Conservation (phyloP, 176 grass and related monocot genomes). For the Chloris gayana region DNA sequence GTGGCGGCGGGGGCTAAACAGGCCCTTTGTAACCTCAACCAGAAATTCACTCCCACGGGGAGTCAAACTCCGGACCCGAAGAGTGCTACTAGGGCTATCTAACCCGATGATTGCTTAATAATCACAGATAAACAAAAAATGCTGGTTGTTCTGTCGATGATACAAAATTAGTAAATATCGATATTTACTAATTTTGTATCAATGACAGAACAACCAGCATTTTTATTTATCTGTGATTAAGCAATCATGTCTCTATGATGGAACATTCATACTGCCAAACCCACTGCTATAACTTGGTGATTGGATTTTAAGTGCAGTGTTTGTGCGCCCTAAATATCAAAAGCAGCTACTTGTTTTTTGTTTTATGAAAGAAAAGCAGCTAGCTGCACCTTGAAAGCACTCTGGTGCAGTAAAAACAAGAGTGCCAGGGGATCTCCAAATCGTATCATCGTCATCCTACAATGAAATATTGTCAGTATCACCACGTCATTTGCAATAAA, state of each 20-base stretch:
- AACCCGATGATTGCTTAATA: too few species aligned
- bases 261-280: slow-evolving; percentile 8
- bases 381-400: slow-evolving; percentile 75
- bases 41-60: too few species aligned
- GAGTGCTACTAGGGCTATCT: too few species aligned
- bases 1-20: too few species aligned
- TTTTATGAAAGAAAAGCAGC: neutral
- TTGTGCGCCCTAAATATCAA: slow-evolving; percentile 6
- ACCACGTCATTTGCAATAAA: neutral
- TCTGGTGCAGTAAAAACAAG: slow-evolving; percentile 94
- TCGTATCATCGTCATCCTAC: slow-evolving; percentile 86
- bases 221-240: slow-evolving; percentile 4
- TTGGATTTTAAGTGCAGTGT: neutral
- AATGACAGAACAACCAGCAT: neutral
- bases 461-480: slow-evolving; percentile 26
- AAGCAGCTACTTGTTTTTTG: slow-evolving; percentile 28
- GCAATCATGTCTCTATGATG: slow-evolving; percentile 23
- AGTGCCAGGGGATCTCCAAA: slow-evolving; percentile 85
- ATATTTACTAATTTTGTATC: slow-evolving; percentile 21
- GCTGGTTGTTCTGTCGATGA: too few species aligned
- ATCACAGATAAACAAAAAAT: too few species aligned
- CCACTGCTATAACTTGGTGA: neutral
- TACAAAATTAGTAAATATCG: too few species aligned
- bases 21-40: too few species aligned
- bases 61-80: too few species aligned